Conservation (phyloP, 2,329 filamentous ascomycete species). For the Mycogone perniciosa region DNA sequence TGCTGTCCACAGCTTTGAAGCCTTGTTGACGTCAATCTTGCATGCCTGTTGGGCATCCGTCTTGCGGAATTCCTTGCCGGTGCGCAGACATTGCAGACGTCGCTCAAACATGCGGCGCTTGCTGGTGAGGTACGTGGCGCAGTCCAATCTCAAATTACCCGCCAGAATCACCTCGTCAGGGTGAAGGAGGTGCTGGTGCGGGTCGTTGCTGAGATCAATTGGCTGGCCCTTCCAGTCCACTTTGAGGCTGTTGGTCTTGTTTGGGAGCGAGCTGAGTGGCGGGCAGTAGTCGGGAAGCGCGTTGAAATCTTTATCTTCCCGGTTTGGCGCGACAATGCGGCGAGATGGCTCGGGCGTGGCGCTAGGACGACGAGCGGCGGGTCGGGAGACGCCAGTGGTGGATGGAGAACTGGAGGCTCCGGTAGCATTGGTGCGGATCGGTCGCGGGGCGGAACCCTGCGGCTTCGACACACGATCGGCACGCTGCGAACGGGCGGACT, state of each 20-base stretch:
- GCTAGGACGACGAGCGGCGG: slow-evolving; percentile 32
- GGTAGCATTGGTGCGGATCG: slow-evolving; percentile 27
- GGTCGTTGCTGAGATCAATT: slow-evolving; percentile 68
- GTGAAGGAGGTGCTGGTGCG: slow-evolving; percentile 64
- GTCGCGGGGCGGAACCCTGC: slow-evolving; percentile 25
- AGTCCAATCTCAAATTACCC: slow-evolving; percentile 72
- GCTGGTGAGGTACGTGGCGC: slow-evolving; percentile 83
- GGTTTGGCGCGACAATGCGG: slow-evolving; percentile 55
- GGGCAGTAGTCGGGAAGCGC: slow-evolving; percentile 68
- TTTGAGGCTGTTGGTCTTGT: slow-evolving; percentile 65
- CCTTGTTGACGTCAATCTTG: slow-evolving; percentile 98
- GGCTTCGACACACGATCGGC: slow-evolving; percentile 32
- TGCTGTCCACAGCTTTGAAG: slow-evolving; percentile 83
- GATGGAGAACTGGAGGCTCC: slow-evolving; percentile 13
- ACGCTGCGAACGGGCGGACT: slow-evolving; percentile 24
- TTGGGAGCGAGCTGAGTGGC: slow-evolving; percentile 57
- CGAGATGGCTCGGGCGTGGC: slow-evolving; percentile 45
- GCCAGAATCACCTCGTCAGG: slow-evolving; percentile 72
- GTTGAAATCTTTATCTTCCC: slow-evolving; percentile 77
- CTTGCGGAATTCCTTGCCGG: slow-evolving; percentile 83
- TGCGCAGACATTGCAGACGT: slow-evolving; percentile 59
- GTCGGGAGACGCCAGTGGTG: slow-evolving; percentile 22
- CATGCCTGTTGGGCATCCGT: slow-evolving; percentile 94
- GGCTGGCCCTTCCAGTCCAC: slow-evolving; percentile 81
- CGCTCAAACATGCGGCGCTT: slow-evolving; percentile 87